Evolutionary conservation across 176 grass and related monocot species (phyloP).

Genomic region (Oropetium thomaeum): DNA sequence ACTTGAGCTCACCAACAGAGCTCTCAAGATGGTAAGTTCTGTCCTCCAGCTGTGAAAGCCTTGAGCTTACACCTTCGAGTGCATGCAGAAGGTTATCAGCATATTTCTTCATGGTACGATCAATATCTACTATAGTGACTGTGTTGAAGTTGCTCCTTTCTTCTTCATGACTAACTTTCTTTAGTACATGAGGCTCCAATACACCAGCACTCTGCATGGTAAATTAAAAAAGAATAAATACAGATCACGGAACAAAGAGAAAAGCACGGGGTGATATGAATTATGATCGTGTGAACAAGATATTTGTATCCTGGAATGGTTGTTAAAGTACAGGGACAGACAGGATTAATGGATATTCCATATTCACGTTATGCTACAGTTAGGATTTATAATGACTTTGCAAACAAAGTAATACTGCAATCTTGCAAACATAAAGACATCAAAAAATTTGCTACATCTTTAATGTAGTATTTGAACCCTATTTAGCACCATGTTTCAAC

Average conservation of each 20-base stretch:
- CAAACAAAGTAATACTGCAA: neutral
- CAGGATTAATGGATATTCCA: neutral
- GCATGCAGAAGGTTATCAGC: conserved; percentile 73
- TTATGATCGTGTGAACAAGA: neutral
- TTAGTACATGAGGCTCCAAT: conserved; percentile 50
- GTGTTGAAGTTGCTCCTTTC: conserved; percentile 45
- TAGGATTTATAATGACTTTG: no score
- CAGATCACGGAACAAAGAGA: conserved; percentile 10
- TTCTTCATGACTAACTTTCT: conserved; percentile 54
- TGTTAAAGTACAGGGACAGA: neutral
- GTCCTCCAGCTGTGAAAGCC: conserved; percentile 67
- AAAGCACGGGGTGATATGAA: neutral
- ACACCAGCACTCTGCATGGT: conserved; percentile 37
- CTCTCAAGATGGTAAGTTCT: conserved; percentile 69
- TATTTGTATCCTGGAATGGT: neutral
- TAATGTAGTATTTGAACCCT: neutral
- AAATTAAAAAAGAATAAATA: conserved; percentile 10
- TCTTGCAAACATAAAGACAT: neutral
- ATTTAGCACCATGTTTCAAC: neutral
- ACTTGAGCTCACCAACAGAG: conserved; percentile 63
- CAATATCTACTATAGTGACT: conserved; percentile 64
- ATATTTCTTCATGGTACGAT: conserved; percentile 81
- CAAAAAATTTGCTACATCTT: neutral
- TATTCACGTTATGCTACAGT: neutral
- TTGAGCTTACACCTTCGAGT: conserved; percentile 72